Evolutionary conservation across 257 asterid species (phyloP).

Genomic region (Phtheirospermum japonicum): DNA sequence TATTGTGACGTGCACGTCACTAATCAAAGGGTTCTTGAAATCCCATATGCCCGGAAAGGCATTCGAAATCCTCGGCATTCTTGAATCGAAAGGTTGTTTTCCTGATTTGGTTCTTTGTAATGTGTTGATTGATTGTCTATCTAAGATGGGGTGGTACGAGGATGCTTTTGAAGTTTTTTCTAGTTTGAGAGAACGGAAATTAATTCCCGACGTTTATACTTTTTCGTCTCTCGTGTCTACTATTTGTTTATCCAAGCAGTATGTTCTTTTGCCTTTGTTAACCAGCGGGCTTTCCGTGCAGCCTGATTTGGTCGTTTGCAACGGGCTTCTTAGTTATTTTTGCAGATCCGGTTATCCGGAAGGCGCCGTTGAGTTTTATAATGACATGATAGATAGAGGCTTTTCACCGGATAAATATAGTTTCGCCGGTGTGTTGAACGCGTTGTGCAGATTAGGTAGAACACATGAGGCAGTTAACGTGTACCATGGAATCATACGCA

Average conservation of each 20-base stretch:
- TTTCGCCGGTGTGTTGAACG: conserved; percentile 56
- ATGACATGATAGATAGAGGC: conserved; percentile 66
- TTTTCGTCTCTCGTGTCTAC: conserved; percentile 55
- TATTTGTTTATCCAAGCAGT: conserved; percentile 53
- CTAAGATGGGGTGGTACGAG: conserved; percentile 64
- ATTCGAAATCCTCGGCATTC: conserved; percentile 41
- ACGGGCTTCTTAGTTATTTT: conserved; percentile 61
- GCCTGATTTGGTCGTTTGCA: conserved; percentile 77
- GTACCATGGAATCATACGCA: conserved; percentile 50
- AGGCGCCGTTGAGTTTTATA: conserved; percentile 64
- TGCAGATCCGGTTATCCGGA: conserved; percentile 63
- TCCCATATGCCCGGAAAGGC: conserved; percentile 51
- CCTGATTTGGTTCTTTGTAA: conserved; percentile 74
- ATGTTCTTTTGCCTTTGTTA: conserved; percentile 55
- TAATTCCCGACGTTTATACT: conserved; percentile 71
- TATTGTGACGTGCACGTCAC: conserved; percentile 59
- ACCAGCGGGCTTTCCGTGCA: conserved; percentile 55
- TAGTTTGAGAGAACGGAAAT: conserved; percentile 46
- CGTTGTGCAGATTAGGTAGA: conserved; percentile 55
- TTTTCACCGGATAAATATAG: conserved; percentile 68
- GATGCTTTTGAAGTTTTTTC: conserved; percentile 59
- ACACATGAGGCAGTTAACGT: conserved; percentile 55
- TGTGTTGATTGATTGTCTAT: conserved; percentile 62
- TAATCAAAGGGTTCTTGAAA: conserved; percentile 64
- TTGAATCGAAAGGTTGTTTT: conserved; percentile 53